phyloP scores from a whole-genome alignment of 345 rosid genomes.

The Hypericum androsaemum region DNA sequence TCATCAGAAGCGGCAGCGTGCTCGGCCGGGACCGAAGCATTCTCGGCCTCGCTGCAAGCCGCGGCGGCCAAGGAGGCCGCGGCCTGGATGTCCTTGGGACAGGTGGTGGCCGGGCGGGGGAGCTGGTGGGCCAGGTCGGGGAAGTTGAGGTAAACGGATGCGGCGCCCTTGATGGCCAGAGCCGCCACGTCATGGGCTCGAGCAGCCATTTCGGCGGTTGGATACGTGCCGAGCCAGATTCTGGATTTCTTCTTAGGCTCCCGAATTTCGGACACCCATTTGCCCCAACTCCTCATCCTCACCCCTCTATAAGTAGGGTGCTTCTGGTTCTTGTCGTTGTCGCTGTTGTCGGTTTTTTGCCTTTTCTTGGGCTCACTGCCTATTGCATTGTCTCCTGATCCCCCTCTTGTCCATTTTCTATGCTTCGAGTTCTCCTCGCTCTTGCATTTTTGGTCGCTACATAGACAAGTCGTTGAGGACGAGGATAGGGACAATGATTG shows the following conservation, averaged over 20 bases:
- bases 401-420: too few species aligned
- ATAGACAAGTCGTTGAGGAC: too few species aligned
- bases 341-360: background rate
- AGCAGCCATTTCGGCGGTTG: constrained; percentile 93
- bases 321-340: constrained; percentile 7
- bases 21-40: too few species aligned
- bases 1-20: too few species aligned
- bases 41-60: too few species aligned
- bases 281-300: constrained; percentile 90
- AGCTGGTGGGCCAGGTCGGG: constrained; percentile 52
- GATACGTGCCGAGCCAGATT: constrained; percentile 86
- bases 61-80: constrained; percentile 77
- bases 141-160: constrained; percentile 66
- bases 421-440: too few species aligned
- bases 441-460: too few species aligned
- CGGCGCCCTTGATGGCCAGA: constrained; percentile 56
- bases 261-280: constrained; percentile 90
- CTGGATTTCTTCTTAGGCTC: constrained; percentile 89
- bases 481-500: background rate
- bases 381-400: too few species aligned
- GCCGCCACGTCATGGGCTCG: constrained; percentile 93
- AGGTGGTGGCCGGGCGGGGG: constrained; percentile 52
- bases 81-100: constrained; percentile 82
- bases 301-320: constrained; percentile 66
- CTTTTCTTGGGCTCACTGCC: constrained; percentile 6